Percentiles rank a stretch among this genome's conserved stretches.
Conservation (phyloP, 2,329 filamentous ascomycete genomes). For the Thermothelomyces thermophilus region DNA sequence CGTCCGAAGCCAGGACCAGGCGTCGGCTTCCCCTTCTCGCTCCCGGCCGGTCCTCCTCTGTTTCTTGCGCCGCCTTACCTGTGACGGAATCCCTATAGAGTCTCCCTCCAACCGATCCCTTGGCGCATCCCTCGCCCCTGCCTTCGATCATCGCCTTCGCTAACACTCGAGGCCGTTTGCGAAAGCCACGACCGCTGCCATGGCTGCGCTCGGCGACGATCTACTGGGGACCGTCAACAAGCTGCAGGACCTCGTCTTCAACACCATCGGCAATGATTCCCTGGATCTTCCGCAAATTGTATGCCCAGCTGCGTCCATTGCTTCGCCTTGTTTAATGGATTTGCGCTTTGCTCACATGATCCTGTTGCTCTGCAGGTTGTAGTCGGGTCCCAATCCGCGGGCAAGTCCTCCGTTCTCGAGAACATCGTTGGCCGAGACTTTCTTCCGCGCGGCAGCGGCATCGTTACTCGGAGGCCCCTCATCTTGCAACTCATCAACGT, state of each 20-base stretch:
- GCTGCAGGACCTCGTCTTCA: slow-evolving; percentile 97
- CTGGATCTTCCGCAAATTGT: slow-evolving; percentile 97
- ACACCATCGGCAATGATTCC: slow-evolving; percentile 98
- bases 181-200: slow-evolving; percentile 36
- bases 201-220: slow-evolving; percentile 95
- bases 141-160: background rate
- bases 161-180: background rate
- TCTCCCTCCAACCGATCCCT: background rate
- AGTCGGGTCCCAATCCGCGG: slow-evolving; percentile 94
- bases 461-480: slow-evolving; percentile 87
- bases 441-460: slow-evolving; percentile 89
- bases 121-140: slow-evolving; percentile 1
- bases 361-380: slow-evolving; percentile 62
- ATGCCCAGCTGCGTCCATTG: slow-evolving; percentile 34
- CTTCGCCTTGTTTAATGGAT: background rate
- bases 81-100: background rate
- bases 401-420: slow-evolving; percentile 96
- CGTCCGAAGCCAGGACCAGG: slow-evolving; percentile 11
- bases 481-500: slow-evolving; percentile 99
- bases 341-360: slow-evolving; percentile 18
- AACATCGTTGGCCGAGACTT: slow-evolving; percentile 99
- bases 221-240: slow-evolving; percentile 94
- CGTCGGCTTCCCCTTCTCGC: slow-evolving; percentile 10
- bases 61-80: background rate
- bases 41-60: slow-evolving; percentile 3